Evolutionary conservation across 306 rosid species (phyloP).

Genomic region (Prosopis cineraria): DNA sequence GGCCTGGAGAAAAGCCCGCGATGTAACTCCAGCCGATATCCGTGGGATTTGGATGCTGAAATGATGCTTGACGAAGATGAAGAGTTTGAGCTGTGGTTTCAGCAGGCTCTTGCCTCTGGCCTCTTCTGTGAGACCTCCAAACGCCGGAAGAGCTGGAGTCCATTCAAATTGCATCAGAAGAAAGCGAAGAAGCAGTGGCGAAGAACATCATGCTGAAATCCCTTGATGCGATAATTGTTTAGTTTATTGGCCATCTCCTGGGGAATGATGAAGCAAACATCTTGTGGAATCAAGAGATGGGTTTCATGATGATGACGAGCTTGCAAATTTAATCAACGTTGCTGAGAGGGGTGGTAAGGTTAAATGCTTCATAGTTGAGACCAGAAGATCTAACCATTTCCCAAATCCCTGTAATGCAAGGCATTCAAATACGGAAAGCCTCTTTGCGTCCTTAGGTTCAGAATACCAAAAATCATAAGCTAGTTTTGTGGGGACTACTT

Average conservation of each 20-base stretch:
- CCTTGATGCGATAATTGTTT: not conserved
- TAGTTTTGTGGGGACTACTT: slow-evolving; percentile 30
- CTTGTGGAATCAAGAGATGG: slow-evolving; percentile 25
- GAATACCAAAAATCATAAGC: slow-evolving; percentile 28
- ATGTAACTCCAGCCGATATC: slow-evolving; percentile 78
- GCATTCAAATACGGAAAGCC: slow-evolving; percentile 34
- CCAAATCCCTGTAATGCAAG: slow-evolving; percentile 16
- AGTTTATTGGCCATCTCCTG: slow-evolving; percentile 36
- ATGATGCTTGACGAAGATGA: slow-evolving; percentile 96
- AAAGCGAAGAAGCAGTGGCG: slow-evolving; percentile 93
- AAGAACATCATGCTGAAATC: slow-evolving; percentile 77
- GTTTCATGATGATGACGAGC: slow-evolving; percentile 7
- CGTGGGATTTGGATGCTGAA: slow-evolving; percentile 97
- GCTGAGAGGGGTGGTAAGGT: slow-evolving; percentile 23
- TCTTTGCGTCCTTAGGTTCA: slow-evolving; percentile 28
- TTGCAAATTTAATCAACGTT: slow-evolving; percentile 27
- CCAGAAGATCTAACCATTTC: slow-evolving; percentile 20
- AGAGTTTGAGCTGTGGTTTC: slow-evolving; percentile 94
- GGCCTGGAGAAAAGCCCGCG: slow-evolving; percentile 90
- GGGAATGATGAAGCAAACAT: slow-evolving; percentile 35
- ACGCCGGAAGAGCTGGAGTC: slow-evolving; percentile 98
- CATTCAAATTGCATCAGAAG: slow-evolving; percentile 82
- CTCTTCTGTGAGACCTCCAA: slow-evolving; percentile 87
- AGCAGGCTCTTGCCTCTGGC: slow-evolving; percentile 95
- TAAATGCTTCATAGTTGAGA: slow-evolving; percentile 21